phyloP scores from a whole-genome alignment of 257 asterid genomes.

The Plantago elongata region DNA sequence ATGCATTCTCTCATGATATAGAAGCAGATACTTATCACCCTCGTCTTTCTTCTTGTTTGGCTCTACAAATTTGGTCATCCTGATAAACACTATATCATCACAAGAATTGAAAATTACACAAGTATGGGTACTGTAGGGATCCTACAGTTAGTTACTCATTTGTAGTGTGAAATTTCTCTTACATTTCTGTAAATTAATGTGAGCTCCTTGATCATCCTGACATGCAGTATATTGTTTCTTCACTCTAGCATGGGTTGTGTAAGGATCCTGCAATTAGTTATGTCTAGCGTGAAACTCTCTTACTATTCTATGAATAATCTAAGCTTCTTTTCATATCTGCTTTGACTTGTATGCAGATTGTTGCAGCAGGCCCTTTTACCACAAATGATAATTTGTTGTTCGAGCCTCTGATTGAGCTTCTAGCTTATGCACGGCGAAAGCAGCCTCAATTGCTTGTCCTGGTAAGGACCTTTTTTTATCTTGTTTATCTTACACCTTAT shows the following conservation, averaged over 20 bases:
- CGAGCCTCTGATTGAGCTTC: constrained; percentile 85
- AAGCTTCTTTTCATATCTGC: constrained; percentile 18
- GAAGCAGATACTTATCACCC: neutral
- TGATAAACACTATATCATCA: constrained; percentile 9
- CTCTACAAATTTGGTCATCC: constrained; percentile 2
- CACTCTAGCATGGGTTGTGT: too few species aligned
- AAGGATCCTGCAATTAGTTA: too few species aligned
- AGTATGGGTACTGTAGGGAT: constrained; percentile 14
- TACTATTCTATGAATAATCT: neutral
- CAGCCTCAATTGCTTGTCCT: constrained; percentile 89
- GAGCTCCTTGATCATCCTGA: too few species aligned
- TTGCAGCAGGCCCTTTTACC: constrained; percentile 96
- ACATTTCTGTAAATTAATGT: too few species aligned
- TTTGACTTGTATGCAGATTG: constrained; percentile 49
- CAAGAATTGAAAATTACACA: neutral
- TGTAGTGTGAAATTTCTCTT: constrained; percentile 4
- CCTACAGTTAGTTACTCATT: constrained; percentile 10
- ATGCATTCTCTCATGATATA: too few species aligned
- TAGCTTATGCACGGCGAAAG: constrained; percentile 79
- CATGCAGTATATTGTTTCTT: too few species aligned
- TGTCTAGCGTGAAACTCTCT: too few species aligned
- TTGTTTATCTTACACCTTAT: constrained; percentile 11
- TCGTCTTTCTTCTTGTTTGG: neutral
- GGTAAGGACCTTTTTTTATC: constrained; percentile 37
- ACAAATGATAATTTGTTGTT: constrained; percentile 77